Evolutionary conservation across 1,284 basidiomycete genomes (phyloP).

Genomic region (Pascua guehoae): DNA sequence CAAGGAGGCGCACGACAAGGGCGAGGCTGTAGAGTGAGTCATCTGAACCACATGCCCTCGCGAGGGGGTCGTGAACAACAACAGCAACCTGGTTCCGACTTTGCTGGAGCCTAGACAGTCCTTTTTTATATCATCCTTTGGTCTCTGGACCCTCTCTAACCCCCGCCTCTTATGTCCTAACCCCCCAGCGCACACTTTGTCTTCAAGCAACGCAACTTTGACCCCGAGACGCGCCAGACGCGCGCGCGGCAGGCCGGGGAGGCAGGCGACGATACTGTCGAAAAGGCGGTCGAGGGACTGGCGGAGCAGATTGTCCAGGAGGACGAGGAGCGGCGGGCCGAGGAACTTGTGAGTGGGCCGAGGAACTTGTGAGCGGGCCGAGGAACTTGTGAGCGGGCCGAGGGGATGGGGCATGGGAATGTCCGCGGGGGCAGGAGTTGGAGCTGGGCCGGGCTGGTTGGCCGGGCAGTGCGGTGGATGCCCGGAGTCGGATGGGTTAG

Average conservation of each 20-base stretch:
- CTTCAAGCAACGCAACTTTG: conserved; percentile 76
- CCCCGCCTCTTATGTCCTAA: too few relatives aligned
- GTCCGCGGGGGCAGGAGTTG: background rate
- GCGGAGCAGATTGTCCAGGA: conserved; percentile 78
- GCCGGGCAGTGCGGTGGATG: background rate
- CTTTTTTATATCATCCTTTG: background rate
- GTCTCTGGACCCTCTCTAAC: background rate
- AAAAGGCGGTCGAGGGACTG: conserved; percentile 76
- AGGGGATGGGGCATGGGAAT: background rate
- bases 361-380: too few relatives aligned
- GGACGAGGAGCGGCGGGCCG: conserved; percentile 74
- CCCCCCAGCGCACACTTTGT: conserved; percentile 54
- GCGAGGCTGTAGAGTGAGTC: conserved; percentile 19
- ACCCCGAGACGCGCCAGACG: conserved; percentile 72
- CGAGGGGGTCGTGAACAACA: too few relatives aligned
- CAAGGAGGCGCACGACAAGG: conserved; percentile 61
- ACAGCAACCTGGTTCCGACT: background rate
- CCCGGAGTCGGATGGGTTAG: background rate
- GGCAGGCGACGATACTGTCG: conserved; percentile 71
- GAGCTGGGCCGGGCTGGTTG: background rate
- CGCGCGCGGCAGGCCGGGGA: conserved; percentile 61
- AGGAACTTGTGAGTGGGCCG: conserved; percentile 71
- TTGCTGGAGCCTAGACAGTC: background rate
- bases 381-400: background rate
- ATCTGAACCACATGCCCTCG: background rate